phyloP scores from a whole-genome alignment of 192 early-diverging fungal species.

The Spinellus fusiger region DNA sequence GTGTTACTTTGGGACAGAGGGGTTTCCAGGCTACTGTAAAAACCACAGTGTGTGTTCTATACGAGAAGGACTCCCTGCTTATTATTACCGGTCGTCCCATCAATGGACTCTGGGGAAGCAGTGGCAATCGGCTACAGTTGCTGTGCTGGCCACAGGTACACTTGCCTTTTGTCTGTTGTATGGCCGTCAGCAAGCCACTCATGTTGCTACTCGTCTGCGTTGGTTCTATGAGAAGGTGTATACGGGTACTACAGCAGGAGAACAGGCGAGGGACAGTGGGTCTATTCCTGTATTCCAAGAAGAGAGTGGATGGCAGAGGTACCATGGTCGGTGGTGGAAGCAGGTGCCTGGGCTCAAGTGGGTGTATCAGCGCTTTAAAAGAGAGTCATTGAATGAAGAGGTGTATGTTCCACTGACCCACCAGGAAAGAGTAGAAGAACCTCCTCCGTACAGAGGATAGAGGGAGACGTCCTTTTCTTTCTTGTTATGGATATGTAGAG shows the following conservation, averaged over 20 bases:
- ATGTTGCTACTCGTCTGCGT: slow-evolving; percentile 4
- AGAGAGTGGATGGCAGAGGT: slow-evolving; percentile 8
- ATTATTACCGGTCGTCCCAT: slow-evolving; percentile 8
- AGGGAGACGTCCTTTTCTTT: neutral
- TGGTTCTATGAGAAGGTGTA: slow-evolving; percentile 22
- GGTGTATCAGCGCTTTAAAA: slow-evolving; percentile 7
- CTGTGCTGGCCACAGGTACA: slow-evolving; percentile 20
- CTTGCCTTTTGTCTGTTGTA: slow-evolving; percentile 13
- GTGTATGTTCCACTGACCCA: slow-evolving; percentile 4
- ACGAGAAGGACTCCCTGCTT: slow-evolving; percentile 15
- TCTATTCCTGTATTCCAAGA: neutral
- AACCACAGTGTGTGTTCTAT: slow-evolving; percentile 12
- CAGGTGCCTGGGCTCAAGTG: slow-evolving; percentile 13
- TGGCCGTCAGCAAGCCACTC: slow-evolving; percentile 17
- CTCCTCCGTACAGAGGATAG: slow-evolving; percentile 15
- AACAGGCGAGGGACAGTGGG: neutral
- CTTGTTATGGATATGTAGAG: too few species aligned
- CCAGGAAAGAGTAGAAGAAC: slow-evolving; percentile 6
- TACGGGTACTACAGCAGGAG: slow-evolving; percentile 1
- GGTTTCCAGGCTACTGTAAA: slow-evolving; percentile 22
- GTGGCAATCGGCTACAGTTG: slow-evolving; percentile 11
- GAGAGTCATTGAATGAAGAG: neutral
- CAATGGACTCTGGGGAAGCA: slow-evolving; percentile 25
- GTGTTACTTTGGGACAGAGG: slow-evolving; percentile 16
- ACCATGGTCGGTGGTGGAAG: slow-evolving; percentile 7